Conservation (phyloP, 2,329 filamentous ascomycete species). For the Penicillium freii region DNA sequence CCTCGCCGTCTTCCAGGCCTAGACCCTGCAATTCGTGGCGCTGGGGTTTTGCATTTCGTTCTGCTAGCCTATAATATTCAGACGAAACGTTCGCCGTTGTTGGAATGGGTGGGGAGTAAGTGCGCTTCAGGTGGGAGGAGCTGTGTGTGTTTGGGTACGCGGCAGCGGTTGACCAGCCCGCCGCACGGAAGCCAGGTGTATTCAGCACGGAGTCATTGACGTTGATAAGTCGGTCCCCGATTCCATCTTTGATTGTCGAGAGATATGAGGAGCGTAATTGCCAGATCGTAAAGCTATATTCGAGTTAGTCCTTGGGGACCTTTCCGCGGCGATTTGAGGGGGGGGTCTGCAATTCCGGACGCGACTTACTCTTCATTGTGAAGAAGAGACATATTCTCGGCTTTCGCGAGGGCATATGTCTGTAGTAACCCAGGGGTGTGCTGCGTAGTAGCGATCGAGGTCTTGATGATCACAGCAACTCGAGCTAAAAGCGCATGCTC, state of each 20-base stretch:
- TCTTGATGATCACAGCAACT: neutral
- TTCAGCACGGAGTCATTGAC: constrained; percentile 63
- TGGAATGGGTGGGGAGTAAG: constrained; percentile 66
- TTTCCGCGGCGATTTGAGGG: neutral
- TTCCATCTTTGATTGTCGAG: constrained; percentile 62
- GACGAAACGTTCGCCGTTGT: constrained; percentile 56
- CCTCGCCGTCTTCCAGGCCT: constrained; percentile 53
- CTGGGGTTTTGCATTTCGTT: constrained; percentile 31
- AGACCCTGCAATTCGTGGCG: constrained; percentile 29
- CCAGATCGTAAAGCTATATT: constrained; percentile 61
- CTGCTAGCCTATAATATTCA: constrained; percentile 60
- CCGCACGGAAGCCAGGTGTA: constrained; percentile 62
- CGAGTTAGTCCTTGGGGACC: constrained; percentile 14
- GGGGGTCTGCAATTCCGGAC: neutral
- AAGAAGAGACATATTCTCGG: constrained; percentile 47
- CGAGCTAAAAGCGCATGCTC: constrained; percentile 13
- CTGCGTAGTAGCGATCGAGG: constrained; percentile 5
- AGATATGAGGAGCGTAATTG: constrained; percentile 65
- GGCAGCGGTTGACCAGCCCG: constrained; percentile 55
- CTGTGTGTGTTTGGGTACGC: constrained; percentile 34
- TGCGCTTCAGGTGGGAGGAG: constrained; percentile 59
- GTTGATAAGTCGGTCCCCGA: constrained; percentile 64
- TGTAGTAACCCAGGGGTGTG: neutral
- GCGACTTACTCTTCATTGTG: constrained; percentile 52
- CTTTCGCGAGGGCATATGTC: neutral